Percentiles rank a stretch among this genome's conserved stretches.
phyloP scores from a whole-genome alignment of 345 rosid genomes.

The Moricandia arvensis region DNA sequence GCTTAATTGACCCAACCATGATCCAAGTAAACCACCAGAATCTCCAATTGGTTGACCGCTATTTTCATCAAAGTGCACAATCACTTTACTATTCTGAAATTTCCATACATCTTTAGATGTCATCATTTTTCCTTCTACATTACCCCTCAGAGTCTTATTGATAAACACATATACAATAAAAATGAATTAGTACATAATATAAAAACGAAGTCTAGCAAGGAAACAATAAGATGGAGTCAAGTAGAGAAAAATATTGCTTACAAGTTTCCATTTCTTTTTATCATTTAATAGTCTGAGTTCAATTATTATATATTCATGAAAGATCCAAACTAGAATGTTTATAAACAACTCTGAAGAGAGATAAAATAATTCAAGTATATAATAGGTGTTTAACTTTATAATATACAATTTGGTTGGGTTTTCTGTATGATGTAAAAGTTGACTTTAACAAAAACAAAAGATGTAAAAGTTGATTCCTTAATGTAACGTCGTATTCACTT shows the following conservation, averaged over 20 bases:
- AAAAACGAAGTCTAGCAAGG: neutral
- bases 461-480: neutral
- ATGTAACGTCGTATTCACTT: neutral
- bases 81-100: no score
- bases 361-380: conserved; percentile 1
- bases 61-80: no score
- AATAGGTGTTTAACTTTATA: neutral
- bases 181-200: no score
- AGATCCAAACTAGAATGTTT: conserved; percentile 3
- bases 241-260: neutral
- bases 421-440: neutral
- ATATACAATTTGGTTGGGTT: neutral
- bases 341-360: neutral
- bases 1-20: no score
- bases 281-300: neutral
- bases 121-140: no score
- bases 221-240: neutral
- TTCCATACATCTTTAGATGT: no score
- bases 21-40: no score
- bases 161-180: no score
- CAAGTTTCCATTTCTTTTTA: neutral
- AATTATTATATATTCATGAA: conserved; percentile 13
- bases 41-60: no score
- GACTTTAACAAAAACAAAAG: neutral
- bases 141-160: no score